These are phyloP conservation scores for Westerdykella aurantiaca DNA, from an alignment of 2,329 filamentous ascomycete genomes.

Conservation along the genomic window DNA sequence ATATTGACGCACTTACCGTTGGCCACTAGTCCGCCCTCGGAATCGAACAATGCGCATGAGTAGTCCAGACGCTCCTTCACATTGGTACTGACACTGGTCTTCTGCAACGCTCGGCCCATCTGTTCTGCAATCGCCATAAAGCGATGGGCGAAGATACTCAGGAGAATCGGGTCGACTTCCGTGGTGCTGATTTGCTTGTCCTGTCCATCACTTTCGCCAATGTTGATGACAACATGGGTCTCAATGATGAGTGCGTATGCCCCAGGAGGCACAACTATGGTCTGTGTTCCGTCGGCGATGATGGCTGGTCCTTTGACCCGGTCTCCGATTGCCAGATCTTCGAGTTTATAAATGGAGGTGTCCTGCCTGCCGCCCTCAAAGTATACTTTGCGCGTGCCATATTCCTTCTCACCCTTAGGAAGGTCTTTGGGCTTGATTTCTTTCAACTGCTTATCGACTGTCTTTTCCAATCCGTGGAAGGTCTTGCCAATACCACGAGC, in stretches of 20 bases:
- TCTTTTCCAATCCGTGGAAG: conserved; percentile 71
- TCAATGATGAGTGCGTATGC: conserved; percentile 71
- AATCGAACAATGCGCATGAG: conserved; percentile 75
- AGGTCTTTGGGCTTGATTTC: conserved; percentile 57
- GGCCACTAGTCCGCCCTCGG: conserved; percentile 67
- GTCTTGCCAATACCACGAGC: conserved; percentile 86
- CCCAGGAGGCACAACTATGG: conserved; percentile 79
- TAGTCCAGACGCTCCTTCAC: conserved; percentile 80
- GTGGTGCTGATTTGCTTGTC: conserved; percentile 47
- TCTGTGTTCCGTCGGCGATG: conserved; percentile 82
- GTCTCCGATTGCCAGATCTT: conserved; percentile 66
- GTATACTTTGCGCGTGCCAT: conserved; percentile 67
- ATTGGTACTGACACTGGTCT: conserved; percentile 73
- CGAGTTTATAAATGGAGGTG: conserved; percentile 78
- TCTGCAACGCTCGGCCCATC: conserved; percentile 73
- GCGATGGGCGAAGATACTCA: conserved; percentile 73
- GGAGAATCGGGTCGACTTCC: conserved; percentile 67
- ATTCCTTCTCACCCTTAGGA: conserved; percentile 55
- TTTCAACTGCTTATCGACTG: conserved; percentile 76
- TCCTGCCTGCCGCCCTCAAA: conserved; percentile 74
- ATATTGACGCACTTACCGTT: conserved; percentile 46
- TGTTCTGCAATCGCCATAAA: conserved; percentile 86
- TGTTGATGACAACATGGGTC: conserved; percentile 85
- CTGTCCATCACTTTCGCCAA: conserved; percentile 53
- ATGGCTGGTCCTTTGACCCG: conserved; percentile 75